These are phyloP conservation scores for Ogataea ganodermae DNA, from an alignment of 805 yeast genomes.

Conservation along the genomic window DNA sequence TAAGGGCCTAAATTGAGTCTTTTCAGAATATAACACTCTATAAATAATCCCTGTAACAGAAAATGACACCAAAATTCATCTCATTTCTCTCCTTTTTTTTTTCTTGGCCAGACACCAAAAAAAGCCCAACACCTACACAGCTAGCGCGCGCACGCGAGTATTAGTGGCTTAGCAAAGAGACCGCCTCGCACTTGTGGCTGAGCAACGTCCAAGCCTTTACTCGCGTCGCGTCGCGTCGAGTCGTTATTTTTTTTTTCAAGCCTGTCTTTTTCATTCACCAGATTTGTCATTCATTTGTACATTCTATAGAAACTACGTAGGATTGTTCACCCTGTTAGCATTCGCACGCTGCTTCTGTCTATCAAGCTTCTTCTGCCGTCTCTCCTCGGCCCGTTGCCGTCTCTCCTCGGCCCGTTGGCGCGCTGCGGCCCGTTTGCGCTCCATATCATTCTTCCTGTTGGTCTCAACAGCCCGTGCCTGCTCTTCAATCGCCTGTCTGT, in stretches of 20 bases:
- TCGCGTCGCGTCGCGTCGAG: background rate
- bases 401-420: conserved; percentile 25
- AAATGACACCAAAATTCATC: conserved; percentile 5
- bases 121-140: background rate
- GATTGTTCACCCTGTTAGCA: background rate
- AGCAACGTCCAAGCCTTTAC: background rate
- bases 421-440: conserved; percentile 19
- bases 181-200: conserved; percentile 3
- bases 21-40: conserved; percentile 7
- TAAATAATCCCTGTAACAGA: no score
- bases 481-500: conserved; percentile 16
- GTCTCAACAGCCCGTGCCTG: conserved; percentile 13
- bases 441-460: conserved; percentile 13
- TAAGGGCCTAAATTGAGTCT: background rate
- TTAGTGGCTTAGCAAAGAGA: conserved; percentile 1
- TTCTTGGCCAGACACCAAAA: background rate
- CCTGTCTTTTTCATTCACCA: background rate
- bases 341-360: conserved; percentile 6
- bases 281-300: background rate
- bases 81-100: background rate
- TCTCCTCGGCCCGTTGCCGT: conserved; percentile 26
- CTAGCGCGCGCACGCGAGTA: conserved; percentile 1
- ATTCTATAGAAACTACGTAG: background rate
- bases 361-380: conserved; percentile 22
- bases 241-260: background rate